Conservation (phyloP, 225 moss, liverwort and hornwort species). For the Antitrichia curtipendula region DNA sequence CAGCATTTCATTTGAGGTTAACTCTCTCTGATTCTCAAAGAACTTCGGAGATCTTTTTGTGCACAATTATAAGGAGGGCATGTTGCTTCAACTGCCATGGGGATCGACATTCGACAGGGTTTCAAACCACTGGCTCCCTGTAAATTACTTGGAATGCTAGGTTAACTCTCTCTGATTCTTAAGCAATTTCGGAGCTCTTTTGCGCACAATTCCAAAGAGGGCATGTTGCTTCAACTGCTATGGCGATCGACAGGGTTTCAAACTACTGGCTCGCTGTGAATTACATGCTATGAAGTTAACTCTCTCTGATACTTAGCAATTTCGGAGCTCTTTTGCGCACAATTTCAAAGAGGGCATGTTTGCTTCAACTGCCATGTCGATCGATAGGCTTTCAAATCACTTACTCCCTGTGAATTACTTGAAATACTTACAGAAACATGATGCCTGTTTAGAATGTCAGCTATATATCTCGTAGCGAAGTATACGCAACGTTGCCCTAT, state of each 20-base stretch:
- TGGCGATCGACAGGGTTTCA: not conserved
- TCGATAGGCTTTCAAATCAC: not conserved
- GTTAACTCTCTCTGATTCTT: not conserved
- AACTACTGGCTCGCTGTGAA: not conserved
- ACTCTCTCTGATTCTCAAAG: not conserved
- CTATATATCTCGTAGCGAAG: not conserved
- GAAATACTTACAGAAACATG: not conserved
- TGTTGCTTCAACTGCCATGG: not conserved
- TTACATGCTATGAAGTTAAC: not conserved
- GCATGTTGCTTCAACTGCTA: not conserved
- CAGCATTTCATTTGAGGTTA: not conserved
- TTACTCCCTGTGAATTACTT: not conserved
- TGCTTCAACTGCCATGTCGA: not conserved
- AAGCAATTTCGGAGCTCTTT: not conserved
- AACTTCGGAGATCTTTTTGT: not conserved
- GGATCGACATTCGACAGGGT: not conserved
- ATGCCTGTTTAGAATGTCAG: not conserved
- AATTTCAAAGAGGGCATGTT: not conserved
- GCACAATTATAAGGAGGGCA: not conserved
- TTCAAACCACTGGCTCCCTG: not conserved
- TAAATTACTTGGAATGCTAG: not conserved
- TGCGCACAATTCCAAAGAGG: not conserved
- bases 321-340: not conserved
- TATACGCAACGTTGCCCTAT: not conserved
- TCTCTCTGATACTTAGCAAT: not conserved